Percentiles rank a stretch among this genome's conserved stretches.
Evolutionary conservation across 805 yeast species (phyloP).

Genomic region (Kuraishia hungarica): DNA sequence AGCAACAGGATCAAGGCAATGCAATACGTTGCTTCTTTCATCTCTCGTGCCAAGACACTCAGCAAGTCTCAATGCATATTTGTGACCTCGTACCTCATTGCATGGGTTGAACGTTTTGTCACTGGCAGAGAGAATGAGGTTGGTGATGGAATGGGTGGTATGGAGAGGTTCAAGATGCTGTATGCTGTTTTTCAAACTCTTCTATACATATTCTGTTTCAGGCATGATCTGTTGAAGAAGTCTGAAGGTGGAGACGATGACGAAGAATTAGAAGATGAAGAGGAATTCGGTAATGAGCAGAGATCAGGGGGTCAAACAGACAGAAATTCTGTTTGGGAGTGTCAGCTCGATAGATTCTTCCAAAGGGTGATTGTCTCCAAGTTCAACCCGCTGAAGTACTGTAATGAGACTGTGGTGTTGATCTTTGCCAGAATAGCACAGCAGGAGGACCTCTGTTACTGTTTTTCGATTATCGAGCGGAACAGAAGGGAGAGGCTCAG

Average conservation of each 20-base stretch:
- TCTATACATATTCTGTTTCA: conserved; percentile 85
- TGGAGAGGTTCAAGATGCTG: conserved; percentile 85
- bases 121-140: conserved; percentile 82
- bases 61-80: conserved; percentile 67
- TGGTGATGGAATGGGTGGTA: conserved; percentile 52
- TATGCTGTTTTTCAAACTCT: conserved; percentile 89
- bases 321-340: conserved; percentile 54
- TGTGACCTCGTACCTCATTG: conserved; percentile 72
- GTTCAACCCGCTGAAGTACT: conserved; percentile 88
- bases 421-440: conserved; percentile 93
- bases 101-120: conserved; percentile 79
- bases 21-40: conserved; percentile 85
- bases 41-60: conserved; percentile 76
- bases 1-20: conserved; percentile 81
- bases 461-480: conserved; percentile 87
- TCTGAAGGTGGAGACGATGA: conserved; percentile 3
- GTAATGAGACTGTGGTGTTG: conserved; percentile 87
- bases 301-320: conserved; percentile 45
- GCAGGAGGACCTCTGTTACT: conserved; percentile 81
- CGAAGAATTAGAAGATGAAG: conserved; percentile 16
- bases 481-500: conserved; percentile 66
- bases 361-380: conserved; percentile 78
- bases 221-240: conserved; percentile 53
- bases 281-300: conserved; percentile 35
- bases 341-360: conserved; percentile 76